A percentile compares a stretch with the other conserved stretches of the same genome.
These are phyloP conservation scores for Tremella yokohamensis DNA, from an alignment of 768 basidiomycete genomes.

Conservation along the genomic window DNA sequence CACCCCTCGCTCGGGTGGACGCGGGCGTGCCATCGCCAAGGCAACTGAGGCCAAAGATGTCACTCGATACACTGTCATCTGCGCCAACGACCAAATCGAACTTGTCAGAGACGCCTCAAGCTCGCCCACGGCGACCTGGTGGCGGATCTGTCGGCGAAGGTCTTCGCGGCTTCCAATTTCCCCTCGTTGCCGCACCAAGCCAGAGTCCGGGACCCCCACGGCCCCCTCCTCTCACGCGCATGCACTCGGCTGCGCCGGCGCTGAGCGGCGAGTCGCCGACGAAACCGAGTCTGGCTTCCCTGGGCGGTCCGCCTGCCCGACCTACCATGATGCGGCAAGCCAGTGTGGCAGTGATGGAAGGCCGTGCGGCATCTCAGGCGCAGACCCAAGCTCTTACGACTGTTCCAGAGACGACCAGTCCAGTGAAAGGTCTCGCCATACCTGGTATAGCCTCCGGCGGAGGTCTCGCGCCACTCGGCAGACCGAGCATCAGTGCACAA, in stretches of 20 bases:
- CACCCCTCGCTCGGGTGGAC: conserved; percentile 5
- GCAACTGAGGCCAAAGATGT: conserved; percentile 21
- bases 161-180: conserved; percentile 44
- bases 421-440: conserved; percentile 10
- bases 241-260: conserved; percentile 35
- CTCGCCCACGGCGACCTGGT: conserved; percentile 12
- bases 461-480: neutral
- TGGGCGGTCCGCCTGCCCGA: conserved; percentile 18
- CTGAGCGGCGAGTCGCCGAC: conserved; percentile 11
- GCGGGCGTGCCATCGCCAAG: conserved; percentile 11
- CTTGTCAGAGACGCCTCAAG: conserved; percentile 17
- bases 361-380: conserved; percentile 25
- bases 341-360: conserved; percentile 60
- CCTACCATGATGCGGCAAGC: conserved; percentile 58
- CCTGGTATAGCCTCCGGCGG: conserved; percentile 5
- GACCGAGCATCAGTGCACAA: too few relatives aligned
- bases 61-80: conserved; percentile 29
- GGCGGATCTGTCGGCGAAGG: conserved; percentile 39
- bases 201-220: conserved; percentile 5
- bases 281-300: conserved; percentile 2
- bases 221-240: conserved; percentile 26
- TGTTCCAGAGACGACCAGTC: conserved; percentile 18
- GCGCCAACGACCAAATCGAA: conserved; percentile 27
- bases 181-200: conserved; percentile 22
- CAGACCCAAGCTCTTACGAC: conserved; percentile 30